Conservation (phyloP, 768 basidiomycete species). For the Dacryopinax primogenitus region DNA sequence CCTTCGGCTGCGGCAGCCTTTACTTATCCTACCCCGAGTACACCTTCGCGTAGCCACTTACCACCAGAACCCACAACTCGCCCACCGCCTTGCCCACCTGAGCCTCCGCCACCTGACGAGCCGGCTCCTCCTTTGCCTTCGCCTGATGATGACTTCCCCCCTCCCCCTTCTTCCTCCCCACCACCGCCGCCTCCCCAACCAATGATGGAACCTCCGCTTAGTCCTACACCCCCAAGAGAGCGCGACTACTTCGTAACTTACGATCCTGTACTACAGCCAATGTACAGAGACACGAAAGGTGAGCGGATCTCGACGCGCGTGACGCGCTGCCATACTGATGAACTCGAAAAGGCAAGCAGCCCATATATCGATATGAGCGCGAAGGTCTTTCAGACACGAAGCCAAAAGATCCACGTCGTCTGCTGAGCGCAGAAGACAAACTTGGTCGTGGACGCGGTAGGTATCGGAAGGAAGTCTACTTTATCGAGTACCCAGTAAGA, state of each 20-base stretch:
- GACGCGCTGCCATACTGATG: not conserved
- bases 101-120: slow-evolving; percentile 6
- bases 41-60: not conserved
- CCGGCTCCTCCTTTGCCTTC: not conserved
- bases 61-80: slow-evolving; percentile 1
- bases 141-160: slow-evolving; percentile 2
- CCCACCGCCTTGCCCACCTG: not conserved
- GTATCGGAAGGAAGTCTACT: not conserved
- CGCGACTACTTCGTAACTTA: not conserved
- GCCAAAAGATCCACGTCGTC: not conserved
- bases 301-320: not conserved
- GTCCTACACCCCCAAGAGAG: not conserved
- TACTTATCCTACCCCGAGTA: slow-evolving; percentile 4
- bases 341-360: not conserved
- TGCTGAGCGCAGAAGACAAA: not conserved
- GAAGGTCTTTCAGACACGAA: not conserved
- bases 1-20: not conserved
- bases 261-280: slow-evolving; percentile 5
- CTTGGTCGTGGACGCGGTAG: slow-evolving; percentile 2
- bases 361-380: slow-evolving; percentile 4
- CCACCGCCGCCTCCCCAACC: not conserved
- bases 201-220: not conserved
- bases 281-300: slow-evolving; percentile 1
- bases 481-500: not conserved
- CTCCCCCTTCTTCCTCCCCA: not conserved